These are phyloP conservation scores for Komagataella pastoris DNA, from an alignment of 805 yeast genomes.

Conservation along the genomic window DNA sequence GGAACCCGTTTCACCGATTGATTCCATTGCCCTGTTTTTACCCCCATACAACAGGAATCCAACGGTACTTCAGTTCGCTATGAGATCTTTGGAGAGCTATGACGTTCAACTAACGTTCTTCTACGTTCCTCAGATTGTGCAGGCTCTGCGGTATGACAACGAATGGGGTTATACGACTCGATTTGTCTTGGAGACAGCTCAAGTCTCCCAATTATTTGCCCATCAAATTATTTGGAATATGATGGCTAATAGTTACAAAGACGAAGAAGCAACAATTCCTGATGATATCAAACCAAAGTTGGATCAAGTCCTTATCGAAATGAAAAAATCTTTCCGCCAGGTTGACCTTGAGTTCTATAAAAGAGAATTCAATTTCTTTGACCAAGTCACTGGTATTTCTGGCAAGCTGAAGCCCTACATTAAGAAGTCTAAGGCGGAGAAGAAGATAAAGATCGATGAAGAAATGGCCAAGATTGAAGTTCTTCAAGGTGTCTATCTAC, in stretches of 20 bases:
- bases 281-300: constrained; percentile 74
- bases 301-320: constrained; percentile 54
- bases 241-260: constrained; percentile 84
- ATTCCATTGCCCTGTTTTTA: constrained; percentile 70
- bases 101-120: constrained; percentile 85
- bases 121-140: constrained; percentile 97
- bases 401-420: constrained; percentile 93
- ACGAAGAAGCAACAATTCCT: constrained; percentile 72
- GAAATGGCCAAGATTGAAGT: constrained; percentile 76
- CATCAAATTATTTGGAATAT: constrained; percentile 98
- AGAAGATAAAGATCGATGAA: constrained; percentile 90
- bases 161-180: constrained; percentile 73
- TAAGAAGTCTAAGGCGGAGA: constrained; percentile 89
- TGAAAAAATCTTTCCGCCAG: constrained; percentile 47
- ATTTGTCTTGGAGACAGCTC: constrained; percentile 84
- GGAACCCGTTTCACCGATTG: constrained; percentile 70
- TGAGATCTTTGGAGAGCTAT: constrained; percentile 79
- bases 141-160: constrained; percentile 67
- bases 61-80: constrained; percentile 68
- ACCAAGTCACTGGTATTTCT: constrained; percentile 84
- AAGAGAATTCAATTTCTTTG: constrained; percentile 78
- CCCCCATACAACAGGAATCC: constrained; percentile 62
- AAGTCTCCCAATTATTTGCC: constrained; percentile 81
- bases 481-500: constrained; percentile 77
- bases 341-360: constrained; percentile 59